phyloP scores from a whole-genome alignment of 1,284 basidiomycete species.

The Farysia itapuensis region DNA sequence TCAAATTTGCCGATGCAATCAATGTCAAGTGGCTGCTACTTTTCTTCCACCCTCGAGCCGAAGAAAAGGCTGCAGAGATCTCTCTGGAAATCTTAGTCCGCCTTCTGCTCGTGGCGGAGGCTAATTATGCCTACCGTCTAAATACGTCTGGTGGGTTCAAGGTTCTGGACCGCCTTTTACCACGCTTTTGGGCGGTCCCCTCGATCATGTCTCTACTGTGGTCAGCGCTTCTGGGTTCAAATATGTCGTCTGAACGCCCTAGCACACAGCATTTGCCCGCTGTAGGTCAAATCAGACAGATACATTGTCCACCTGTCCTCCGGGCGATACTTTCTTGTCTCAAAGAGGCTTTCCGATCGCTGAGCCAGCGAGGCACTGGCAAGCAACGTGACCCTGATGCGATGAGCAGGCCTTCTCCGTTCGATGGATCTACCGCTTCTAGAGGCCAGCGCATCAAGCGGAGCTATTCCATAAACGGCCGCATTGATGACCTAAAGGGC shows the following conservation, averaged over 20 bases:
- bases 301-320: constrained; percentile 30
- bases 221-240: constrained; percentile 67
- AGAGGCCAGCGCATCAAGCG: too few relatives aligned
- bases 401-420: too few relatives aligned
- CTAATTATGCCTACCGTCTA: constrained; percentile 64
- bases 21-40: constrained; percentile 49
- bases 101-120: constrained; percentile 17
- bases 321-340: constrained; percentile 46
- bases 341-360: too few relatives aligned
- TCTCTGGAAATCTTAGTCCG: constrained; percentile 32
- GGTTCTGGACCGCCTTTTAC: constrained; percentile 72
- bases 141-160: constrained; percentile 71
- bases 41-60: constrained; percentile 47
- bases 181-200: constrained; percentile 70
- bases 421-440: too few relatives aligned
- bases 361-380: too few relatives aligned
- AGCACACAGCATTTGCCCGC: constrained; percentile 67
- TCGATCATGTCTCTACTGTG: constrained; percentile 67
- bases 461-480: constrained; percentile 42
- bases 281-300: constrained; percentile 66
- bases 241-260: constrained; percentile 64
- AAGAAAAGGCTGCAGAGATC: constrained; percentile 19
- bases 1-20: constrained; percentile 24
- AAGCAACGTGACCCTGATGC: too few relatives aligned
- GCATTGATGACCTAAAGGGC: constrained; percentile 24